phyloP scores from a whole-genome alignment of 73 alveolate genomes.

The Urostyla sp. region DNA sequence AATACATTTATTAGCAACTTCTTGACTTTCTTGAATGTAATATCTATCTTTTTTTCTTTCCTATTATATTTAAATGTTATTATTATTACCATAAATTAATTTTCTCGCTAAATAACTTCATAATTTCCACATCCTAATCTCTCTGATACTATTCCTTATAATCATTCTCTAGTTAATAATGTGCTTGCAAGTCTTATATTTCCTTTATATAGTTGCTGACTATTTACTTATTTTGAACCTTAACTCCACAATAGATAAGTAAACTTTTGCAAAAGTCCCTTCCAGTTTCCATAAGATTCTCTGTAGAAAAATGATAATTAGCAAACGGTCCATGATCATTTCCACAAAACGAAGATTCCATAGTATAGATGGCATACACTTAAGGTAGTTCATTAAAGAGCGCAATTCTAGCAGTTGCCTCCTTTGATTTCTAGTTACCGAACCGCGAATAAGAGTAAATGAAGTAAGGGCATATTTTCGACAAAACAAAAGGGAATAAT shows the following conservation, averaged over 20 bases:
- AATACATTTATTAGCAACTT: constrained; percentile 22
- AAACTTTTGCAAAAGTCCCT: constrained; percentile 86
- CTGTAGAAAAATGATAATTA: constrained; percentile 76
- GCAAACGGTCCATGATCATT: constrained; percentile 83
- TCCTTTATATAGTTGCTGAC: background rate
- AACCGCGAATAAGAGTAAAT: constrained; percentile 80
- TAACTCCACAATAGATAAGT: constrained; percentile 41
- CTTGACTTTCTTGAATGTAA: background rate
- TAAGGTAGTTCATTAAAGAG: constrained; percentile 90
- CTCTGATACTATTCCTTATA: background rate
- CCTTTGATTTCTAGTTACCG: constrained; percentile 87
- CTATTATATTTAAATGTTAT: too few species aligned
- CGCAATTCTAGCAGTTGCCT: constrained; percentile 96
- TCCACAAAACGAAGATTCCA: constrained; percentile 97
- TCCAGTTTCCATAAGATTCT: constrained; percentile 79
- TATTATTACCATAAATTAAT: background rate
- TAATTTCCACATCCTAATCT: constrained; percentile 36
- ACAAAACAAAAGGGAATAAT: constrained; percentile 86
- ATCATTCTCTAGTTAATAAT: constrained; percentile 26
- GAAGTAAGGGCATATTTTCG: constrained; percentile 83
- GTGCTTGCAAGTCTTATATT: constrained; percentile 4
- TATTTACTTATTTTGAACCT: background rate
- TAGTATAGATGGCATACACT: constrained; percentile 88
- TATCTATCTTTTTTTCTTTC: constrained; percentile 7
- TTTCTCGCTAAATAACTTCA: constrained; percentile 27